Evolutionary conservation across 2,329 filamentous ascomycete species (phyloP).

Genomic region (Zarea fungicola): DNA sequence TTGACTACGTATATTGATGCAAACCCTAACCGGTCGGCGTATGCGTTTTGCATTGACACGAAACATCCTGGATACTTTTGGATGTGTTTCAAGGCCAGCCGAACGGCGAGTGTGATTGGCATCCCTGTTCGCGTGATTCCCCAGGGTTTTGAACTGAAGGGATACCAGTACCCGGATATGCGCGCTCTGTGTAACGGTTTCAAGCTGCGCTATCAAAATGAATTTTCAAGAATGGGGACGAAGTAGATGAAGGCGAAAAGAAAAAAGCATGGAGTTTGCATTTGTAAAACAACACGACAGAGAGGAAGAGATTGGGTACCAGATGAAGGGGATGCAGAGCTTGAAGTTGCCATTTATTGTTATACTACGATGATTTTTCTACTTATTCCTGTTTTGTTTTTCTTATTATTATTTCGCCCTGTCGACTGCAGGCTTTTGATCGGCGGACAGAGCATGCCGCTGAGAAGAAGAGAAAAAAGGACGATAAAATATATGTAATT

Average conservation of each 20-base stretch:
- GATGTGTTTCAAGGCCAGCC: conserved; percentile 92
- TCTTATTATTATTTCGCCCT: not conserved
- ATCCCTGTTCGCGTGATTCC: conserved; percentile 90
- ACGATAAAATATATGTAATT: conserved; percentile 1
- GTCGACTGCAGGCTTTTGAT: not conserved
- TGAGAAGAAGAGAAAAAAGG: conserved; percentile 3
- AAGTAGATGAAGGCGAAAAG: conserved; percentile 19
- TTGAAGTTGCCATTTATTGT: not conserved
- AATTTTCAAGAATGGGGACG: conserved; percentile 56
- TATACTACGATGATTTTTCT: conserved; percentile 8
- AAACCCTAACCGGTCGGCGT: conserved; percentile 88
- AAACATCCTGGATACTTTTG: conserved; percentile 93
- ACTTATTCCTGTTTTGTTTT: too few species aligned
- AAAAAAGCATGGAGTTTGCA: too few species aligned
- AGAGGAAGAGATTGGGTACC: conserved; percentile 1
- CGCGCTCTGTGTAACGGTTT: conserved; percentile 93
- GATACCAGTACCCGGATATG: conserved; percentile 90
- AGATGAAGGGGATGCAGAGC: not conserved
- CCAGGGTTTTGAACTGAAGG: conserved; percentile 86
- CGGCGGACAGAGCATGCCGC: not conserved
- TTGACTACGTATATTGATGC: conserved; percentile 92
- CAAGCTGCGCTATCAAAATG: conserved; percentile 70
- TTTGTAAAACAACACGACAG: not conserved
- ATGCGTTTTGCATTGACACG: conserved; percentile 91
- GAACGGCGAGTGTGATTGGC: conserved; percentile 64